These are phyloP conservation scores for Cyberlindnera veronae DNA, from an alignment of 805 yeast genomes.

Conservation along the genomic window DNA sequence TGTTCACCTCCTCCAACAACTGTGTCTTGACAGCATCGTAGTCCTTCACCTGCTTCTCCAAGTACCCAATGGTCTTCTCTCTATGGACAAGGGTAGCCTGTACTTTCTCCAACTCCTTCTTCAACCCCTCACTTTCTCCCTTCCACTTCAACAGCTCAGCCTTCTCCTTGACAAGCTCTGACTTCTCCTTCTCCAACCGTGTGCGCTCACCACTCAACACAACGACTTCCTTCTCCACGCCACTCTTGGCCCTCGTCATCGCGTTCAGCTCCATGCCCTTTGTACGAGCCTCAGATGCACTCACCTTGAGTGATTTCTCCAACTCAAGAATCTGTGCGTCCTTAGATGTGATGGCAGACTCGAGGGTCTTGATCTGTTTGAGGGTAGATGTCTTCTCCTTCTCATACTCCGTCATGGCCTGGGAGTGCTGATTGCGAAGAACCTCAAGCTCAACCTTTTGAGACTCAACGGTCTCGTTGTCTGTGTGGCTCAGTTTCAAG, in stretches of 20 bases:
- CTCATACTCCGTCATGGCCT: conserved; percentile 28
- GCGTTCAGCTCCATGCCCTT: conserved; percentile 3
- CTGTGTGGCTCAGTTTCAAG: conserved; percentile 1
- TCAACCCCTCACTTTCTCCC: conserved; percentile 22
- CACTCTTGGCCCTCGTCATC: conserved; percentile 20
- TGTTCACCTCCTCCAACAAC: conserved; percentile 23
- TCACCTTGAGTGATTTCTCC: conserved; percentile 2
- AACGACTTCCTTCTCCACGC: conserved; percentile 20
- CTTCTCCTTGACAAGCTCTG: conserved; percentile 24
- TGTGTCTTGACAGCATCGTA: conserved; percentile 28
- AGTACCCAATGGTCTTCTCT: conserved; percentile 36
- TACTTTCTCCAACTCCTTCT: conserved; percentile 19
- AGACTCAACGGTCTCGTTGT: conserved; percentile 17
- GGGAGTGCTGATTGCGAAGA: conserved; percentile 35
- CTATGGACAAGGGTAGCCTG: conserved; percentile 27
- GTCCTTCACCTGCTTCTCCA: conserved; percentile 40
- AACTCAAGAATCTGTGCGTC: conserved; percentile 3
- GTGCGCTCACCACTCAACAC: conserved; percentile 20
- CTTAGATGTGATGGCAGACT: conserved; percentile 10
- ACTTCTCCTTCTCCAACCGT: conserved; percentile 23
- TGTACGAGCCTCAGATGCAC: conserved; percentile 7
- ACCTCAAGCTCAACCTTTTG: conserved; percentile 27
- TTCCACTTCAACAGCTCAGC: conserved; percentile 20
- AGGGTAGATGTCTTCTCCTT: conserved; percentile 18
- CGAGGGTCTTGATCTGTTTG: conserved; percentile 10